Base-by-base conservation (phyloP, 306 rosid genomes). In the Pueraria montana region DNA sequence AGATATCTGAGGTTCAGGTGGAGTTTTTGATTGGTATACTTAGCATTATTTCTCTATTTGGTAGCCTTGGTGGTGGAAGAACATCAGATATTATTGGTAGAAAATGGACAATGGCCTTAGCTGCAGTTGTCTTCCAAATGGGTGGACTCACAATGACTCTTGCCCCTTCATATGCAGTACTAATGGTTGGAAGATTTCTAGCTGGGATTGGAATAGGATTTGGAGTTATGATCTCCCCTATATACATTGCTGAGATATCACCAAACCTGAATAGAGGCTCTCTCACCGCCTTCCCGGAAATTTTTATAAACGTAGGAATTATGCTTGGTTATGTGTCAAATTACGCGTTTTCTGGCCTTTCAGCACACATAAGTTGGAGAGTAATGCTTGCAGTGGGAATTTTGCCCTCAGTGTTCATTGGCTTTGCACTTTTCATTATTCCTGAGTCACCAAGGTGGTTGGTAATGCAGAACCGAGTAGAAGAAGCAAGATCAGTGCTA, bases 391-490 rank as follows among this genome's bases (percentile, higher is more conserved):
- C 89, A 4, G 98, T 93, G 62, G 98, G 98, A 77, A 87, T 89
- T 55, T 85, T 92, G 13, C 98, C 98, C 27, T 95, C 98, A 0
- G 59, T 95, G 12, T 95, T 95, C 85, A 93, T 92, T 45, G 98
- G 95, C n/a, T 87, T 86, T 87, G 98, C 98, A 1, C 98, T 95
- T 71, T 91, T 93, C 48, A 5, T 91, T 62, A 95, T 95, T 59
- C 98, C 98, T 0, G 98, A 95, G 88, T 95, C 98, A 5, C 98
- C 98, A 2, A 88, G 98, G 84, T 95, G 98, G 97, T 75, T 95
- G 83, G 95, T 91, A 30, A 78, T 93, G 85, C 87, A 91, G 87
- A 91, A 91, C 81, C 89, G 98, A 77, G 10, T 93, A 3, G 97
- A 93, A 0, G 98, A 95, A 81, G 98, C 98, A 6, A 90, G 97